Conservation (phyloP, 2,329 filamentous ascomycete species). For the Trichoderma lentiforme region DNA sequence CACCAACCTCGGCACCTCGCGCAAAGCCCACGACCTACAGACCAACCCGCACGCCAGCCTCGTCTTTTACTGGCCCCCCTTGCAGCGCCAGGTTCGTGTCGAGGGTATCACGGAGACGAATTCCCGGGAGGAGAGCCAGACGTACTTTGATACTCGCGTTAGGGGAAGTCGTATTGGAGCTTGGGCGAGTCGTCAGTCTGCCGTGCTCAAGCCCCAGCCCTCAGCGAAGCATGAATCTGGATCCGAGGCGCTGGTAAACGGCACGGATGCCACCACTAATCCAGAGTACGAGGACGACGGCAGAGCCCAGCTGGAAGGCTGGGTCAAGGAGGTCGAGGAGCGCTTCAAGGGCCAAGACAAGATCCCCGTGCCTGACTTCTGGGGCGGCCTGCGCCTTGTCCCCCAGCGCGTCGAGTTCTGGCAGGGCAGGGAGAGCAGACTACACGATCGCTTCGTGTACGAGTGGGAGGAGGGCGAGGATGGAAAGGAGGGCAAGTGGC, state of each 20-base stretch:
- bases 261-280: background rate
- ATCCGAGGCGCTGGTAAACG: background rate
- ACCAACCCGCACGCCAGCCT: slow-evolving; percentile 76
- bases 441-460: slow-evolving; percentile 94
- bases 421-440: slow-evolving; percentile 82
- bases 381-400: slow-evolving; percentile 84
- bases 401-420: slow-evolving; percentile 93
- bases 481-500: slow-evolving; percentile 54
- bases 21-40: slow-evolving; percentile 64
- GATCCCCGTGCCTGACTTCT: slow-evolving; percentile 90
- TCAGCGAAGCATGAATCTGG: background rate
- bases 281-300: slow-evolving; percentile 54
- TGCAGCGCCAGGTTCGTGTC: slow-evolving; percentile 87
- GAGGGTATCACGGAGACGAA: slow-evolving; percentile 74
- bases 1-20: slow-evolving; percentile 81
- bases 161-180: slow-evolving; percentile 82
- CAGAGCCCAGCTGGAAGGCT: slow-evolving; percentile 68
- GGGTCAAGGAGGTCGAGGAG: slow-evolving; percentile 73
- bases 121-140: slow-evolving; percentile 65
- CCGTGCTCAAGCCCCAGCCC: slow-evolving; percentile 56
- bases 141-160: slow-evolving; percentile 65
- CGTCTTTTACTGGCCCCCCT: slow-evolving; percentile 84
- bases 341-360: slow-evolving; percentile 71
- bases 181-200: slow-evolving; percentile 89
- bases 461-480: slow-evolving; percentile 50